Evolutionary conservation across 1,139 yeast genomes (phyloP), one percentile per base, ranked within the genome.

Genomic region (Yamadazyma dushanensis): DNA sequence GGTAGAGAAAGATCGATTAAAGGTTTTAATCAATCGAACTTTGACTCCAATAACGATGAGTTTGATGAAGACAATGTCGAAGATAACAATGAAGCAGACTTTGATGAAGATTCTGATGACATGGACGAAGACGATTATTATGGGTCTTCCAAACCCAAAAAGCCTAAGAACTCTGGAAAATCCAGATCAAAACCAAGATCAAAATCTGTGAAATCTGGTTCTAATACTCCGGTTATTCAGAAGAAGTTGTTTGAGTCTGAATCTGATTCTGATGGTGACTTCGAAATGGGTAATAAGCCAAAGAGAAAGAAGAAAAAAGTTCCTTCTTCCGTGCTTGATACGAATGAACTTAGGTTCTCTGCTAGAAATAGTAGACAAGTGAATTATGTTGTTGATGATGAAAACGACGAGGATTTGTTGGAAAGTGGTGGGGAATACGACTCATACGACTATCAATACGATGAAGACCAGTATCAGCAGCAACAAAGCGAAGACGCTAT

Each of bases 341-440:
- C 51, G 7, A 61, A 69, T 16, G 83, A 78, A 50, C 54, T 84
- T 37, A 70, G 97, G 44, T 87, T 89, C 51, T 84, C 95, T 8
- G 73, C 90, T 2, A 73, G 97, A 54, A 85, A 85, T 46, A 77
- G 67, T 49, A 78, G 71, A 47, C 73, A 73, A 26, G 80, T 90
- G 34, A 88, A 90, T 56, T 88, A 89, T 56, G 80, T 77, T 26
- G 78, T 86, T 26, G 95, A 87, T 44, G 72, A 73, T 27, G 84
- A 80, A 8, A 83, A 84, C 48, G 85, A 81, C 40, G 81, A 71
- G 13, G 79, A 73, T 48, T 71, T 82, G 35, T 56, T 81, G 26
- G 79, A 68, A 43, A 70, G 80, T 38, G 87, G 75, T 25, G 78
- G 65, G 10, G 69, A 66, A 29, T 62, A 43, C 8, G 59, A 49